A percentile compares a stretch with the other conserved stretches of the same genome.
These are phyloP conservation scores for Epichloe amarillans DNA, from an alignment of 2,329 filamentous ascomycete species.

Conservation along the genomic window DNA sequence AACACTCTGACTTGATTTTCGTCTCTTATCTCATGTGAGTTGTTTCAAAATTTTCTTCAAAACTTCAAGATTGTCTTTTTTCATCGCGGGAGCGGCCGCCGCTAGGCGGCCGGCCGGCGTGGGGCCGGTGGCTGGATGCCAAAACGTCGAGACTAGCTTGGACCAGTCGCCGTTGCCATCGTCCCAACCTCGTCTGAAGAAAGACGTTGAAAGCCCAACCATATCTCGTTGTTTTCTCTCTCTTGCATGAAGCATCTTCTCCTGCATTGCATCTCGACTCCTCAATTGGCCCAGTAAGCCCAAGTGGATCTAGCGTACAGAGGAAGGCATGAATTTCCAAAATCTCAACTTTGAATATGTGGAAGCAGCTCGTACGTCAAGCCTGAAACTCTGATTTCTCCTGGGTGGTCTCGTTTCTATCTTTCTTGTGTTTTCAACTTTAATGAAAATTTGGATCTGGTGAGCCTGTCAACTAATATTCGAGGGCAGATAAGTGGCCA, in stretches of 20 bases:
- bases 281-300: slow-evolving; percentile 21
- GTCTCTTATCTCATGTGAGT: background rate
- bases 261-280: slow-evolving; percentile 17
- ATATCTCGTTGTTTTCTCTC: slow-evolving; percentile 13
- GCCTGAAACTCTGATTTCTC: background rate
- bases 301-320: slow-evolving; percentile 19
- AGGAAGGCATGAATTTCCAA: slow-evolving; percentile 24
- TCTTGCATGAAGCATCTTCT: slow-evolving; percentile 18
- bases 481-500: slow-evolving; percentile 5
- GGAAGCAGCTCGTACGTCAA: slow-evolving; percentile 24
- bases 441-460: too few relatives aligned
- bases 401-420: background rate
- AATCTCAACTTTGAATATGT: slow-evolving; percentile 22
- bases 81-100: slow-evolving; percentile 1
- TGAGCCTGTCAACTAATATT: slow-evolving; percentile 4
- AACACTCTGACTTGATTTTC: background rate
- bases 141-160: background rate
- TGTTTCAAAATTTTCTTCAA: background rate
- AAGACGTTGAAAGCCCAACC: slow-evolving; percentile 16
- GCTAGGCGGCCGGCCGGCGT: slow-evolving; percentile 3
- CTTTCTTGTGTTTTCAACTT: background rate
- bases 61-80: background rate
- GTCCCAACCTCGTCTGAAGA: slow-evolving; percentile 15
- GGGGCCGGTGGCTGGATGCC: slow-evolving; percentile 7
- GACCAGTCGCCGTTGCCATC: background rate